Conservation (phyloP, 192 early-diverging fungal genomes). For the Coemansia sp. region DNA sequence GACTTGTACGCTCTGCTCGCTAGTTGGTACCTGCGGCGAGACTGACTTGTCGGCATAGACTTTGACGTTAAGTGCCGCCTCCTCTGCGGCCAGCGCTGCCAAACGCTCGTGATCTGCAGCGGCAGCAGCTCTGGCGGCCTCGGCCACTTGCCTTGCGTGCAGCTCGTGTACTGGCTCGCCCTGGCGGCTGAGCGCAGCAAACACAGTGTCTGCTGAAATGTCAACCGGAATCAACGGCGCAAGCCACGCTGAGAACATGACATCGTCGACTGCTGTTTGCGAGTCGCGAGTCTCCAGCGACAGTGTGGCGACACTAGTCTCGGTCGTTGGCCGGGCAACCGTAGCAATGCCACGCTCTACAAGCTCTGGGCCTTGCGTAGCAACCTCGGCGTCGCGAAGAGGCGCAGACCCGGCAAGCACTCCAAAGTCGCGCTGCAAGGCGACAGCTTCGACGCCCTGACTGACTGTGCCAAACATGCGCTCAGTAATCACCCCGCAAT, state of each 20-base stretch:
- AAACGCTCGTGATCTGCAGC: conserved; percentile 30
- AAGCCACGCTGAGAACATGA: conserved; percentile 38
- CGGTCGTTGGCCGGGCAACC: conserved; percentile 1
- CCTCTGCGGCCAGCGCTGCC: conserved; percentile 27
- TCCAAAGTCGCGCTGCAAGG: conserved; percentile 7
- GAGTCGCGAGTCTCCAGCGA: conserved; percentile 15
- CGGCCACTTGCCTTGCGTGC: conserved; percentile 26
- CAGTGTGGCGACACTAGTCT: conserved; percentile 11
- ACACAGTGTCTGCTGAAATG: conserved; percentile 21
- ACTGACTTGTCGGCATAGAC: conserved; percentile 30
- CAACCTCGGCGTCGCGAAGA: conserved; percentile 19
- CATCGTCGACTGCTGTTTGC: conserved; percentile 26
- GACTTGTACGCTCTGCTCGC: conserved; percentile 38
- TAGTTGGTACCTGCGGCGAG: conserved; percentile 15
- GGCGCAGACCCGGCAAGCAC: conserved; percentile 17
- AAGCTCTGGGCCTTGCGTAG: conserved; percentile 20
- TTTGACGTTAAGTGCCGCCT: conserved; percentile 30
- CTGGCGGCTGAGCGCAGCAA: conserved; percentile 37
- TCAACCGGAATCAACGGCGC: conserved; percentile 44
- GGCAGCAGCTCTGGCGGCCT: conserved; percentile 31
- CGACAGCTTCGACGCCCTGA: conserved; percentile 20
- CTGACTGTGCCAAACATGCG: conserved; percentile 21
- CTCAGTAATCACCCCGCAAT: conserved; percentile 24
- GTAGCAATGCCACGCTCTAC: conserved; percentile 33
- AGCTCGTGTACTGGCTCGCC: conserved; percentile 47